A percentile compares a stretch with the other conserved stretches of the same genome.
Conservation (phyloP, 495 filamentous ascomycete genomes). For the Entonaema liquescens region DNA sequence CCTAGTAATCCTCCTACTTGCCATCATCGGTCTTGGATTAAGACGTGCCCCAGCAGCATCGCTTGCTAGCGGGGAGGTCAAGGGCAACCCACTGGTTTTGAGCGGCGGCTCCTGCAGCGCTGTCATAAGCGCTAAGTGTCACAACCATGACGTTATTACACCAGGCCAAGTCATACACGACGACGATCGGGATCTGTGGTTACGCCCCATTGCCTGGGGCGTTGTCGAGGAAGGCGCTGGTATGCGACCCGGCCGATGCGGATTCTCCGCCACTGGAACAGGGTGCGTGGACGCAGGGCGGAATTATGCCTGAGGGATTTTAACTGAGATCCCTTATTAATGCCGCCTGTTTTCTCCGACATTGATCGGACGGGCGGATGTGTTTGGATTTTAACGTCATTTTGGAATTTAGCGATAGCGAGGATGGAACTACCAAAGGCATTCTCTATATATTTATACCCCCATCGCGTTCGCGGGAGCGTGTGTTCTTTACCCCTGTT, state of each 20-base stretch:
- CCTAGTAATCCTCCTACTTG: conserved; percentile 43
- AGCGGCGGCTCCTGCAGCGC: conserved; percentile 52
- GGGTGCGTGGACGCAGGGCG: conserved; percentile 46
- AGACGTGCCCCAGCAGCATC: conserved; percentile 43
- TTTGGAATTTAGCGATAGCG: conserved; percentile 1
- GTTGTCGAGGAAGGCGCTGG: conserved; percentile 49
- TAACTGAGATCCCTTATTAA: neutral
- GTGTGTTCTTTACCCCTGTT: neutral
- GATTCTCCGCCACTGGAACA: conserved; percentile 45
- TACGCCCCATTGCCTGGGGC: conserved; percentile 50
- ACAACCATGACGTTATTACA: conserved; percentile 29
- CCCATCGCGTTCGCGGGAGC: neutral
- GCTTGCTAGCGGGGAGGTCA: conserved; percentile 41
- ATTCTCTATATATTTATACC: neutral
- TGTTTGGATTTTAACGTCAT: neutral
- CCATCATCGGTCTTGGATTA: conserved; percentile 46
- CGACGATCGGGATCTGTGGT: conserved; percentile 41
- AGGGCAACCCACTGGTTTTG: conserved; percentile 54
- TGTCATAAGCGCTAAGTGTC: conserved; percentile 54
- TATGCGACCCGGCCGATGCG: conserved; percentile 48
- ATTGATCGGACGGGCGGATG: neutral
- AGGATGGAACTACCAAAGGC: neutral
- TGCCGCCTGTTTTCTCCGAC: neutral
- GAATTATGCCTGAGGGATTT: conserved; percentile 52
- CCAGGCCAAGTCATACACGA: neutral